A percentile compares a stretch with the other conserved stretches of the same genome.
phyloP scores from a whole-genome alignment of 164 flowering plant species.

The Nymphaea thermarum region DNA sequence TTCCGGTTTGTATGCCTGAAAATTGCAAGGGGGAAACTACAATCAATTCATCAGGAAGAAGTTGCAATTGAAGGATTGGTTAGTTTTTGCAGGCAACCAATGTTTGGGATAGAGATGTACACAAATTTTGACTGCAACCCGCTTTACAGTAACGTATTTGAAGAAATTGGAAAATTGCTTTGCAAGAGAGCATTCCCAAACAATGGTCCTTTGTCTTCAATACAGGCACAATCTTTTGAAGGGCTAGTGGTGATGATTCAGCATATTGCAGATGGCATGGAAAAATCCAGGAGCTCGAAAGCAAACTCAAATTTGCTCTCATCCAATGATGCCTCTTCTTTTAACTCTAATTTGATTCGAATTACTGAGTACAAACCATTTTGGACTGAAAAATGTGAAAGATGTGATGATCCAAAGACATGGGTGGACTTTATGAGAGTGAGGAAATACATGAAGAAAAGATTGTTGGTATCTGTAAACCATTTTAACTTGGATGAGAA shows the following conservation, averaged over 20 bases:
- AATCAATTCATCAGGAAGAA: constrained; percentile 25
- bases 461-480: constrained; percentile 53
- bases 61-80: constrained; percentile 76
- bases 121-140: constrained; percentile 79
- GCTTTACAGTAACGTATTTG: constrained; percentile 42
- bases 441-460: constrained; percentile 62
- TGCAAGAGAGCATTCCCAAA: constrained; percentile 67
- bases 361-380: constrained; percentile 8
- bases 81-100: constrained; percentile 75
- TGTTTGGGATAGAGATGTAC: constrained; percentile 56
- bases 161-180: constrained; percentile 63
- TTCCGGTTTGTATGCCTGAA: constrained; percentile 54
- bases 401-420: constrained; percentile 19
- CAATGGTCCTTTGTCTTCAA: constrained; percentile 28
- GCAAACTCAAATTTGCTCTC: constrained; percentile 21
- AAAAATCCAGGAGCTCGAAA: constrained; percentile 4
- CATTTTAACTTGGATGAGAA: constrained; percentile 83
- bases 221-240: constrained; percentile 78
- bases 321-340: background rate
- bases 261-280: constrained; percentile 46
- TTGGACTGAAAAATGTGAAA: constrained; percentile 47
- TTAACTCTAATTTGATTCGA: constrained; percentile 16
- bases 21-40: constrained; percentile 15
- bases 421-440: constrained; percentile 54
- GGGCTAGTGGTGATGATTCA: constrained; percentile 54